These are phyloP conservation scores for Lathyrus aphaca DNA, from an alignment of 306 rosid genomes.

Conservation along the genomic window DNA sequence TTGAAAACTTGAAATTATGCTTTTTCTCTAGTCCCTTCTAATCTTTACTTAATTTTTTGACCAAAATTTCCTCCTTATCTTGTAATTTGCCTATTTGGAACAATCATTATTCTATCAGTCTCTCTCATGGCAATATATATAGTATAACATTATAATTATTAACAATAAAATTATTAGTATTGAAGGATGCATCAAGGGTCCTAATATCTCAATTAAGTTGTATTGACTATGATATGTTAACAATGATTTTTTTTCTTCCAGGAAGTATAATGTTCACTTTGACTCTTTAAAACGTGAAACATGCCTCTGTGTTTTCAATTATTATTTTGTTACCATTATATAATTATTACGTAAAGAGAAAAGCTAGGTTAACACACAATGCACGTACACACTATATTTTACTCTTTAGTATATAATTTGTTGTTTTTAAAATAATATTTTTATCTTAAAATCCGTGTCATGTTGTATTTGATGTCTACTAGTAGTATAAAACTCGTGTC, in stretches of 20 bases:
- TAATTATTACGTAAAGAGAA: no score
- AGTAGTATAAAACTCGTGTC: no score
- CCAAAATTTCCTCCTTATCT: neutral
- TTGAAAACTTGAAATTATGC: conserved; percentile 15
- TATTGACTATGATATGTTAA: no score
- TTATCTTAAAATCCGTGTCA: no score
- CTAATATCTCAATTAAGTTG: conserved; percentile 20
- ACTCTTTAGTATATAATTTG: no score
- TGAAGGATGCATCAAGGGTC: conserved; percentile 24
- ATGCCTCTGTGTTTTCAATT: neutral
- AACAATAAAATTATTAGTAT: neutral
- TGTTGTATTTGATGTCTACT: no score
- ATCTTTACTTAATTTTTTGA: neutral
- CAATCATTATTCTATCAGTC: neutral
- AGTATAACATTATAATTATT: no score
- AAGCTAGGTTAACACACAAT: no score
- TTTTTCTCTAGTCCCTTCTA: neutral
- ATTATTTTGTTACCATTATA: neutral
- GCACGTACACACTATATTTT: no score
- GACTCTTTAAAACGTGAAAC: conserved; percentile 17
- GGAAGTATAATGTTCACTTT: neutral
- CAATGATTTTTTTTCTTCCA: neutral
- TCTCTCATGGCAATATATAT: neutral
- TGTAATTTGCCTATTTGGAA: neutral
- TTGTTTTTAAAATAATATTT: no score